Conservation (phyloP, 257 asterid species). For the Solanum chmielewskii region DNA sequence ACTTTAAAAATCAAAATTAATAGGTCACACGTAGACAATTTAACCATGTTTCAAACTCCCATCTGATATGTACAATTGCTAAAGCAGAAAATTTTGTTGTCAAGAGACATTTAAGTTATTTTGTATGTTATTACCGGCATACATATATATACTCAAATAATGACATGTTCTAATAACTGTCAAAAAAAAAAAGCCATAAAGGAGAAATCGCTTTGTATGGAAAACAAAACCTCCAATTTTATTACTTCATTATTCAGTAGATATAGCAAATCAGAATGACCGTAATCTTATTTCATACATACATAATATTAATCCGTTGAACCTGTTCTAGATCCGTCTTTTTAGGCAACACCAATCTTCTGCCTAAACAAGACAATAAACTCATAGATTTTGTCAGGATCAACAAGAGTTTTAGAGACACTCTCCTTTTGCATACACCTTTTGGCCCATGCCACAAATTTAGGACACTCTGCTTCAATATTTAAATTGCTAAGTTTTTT, state of each 20-base stretch:
- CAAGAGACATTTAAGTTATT: too few species aligned
- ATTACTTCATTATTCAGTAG: not conserved
- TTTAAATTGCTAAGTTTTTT: conserved; percentile 3
- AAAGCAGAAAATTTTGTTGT: not conserved
- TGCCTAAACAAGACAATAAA: not conserved
- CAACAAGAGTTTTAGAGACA: conserved; percentile 6
- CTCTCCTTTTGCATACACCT: conserved; percentile 10
- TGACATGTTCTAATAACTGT: not conserved
- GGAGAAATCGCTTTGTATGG: not conserved
- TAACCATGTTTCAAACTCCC: not conserved
- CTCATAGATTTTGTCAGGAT: conserved; percentile 4
- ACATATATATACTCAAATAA: not conserved
- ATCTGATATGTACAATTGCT: not conserved
- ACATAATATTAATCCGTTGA: fast-evolving
- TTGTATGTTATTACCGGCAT: not conserved
- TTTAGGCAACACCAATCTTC: not conserved
- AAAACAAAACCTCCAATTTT: not conserved
- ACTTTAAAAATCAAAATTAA: not conserved
- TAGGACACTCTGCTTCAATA: conserved; percentile 3
- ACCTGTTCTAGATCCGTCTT: not conserved
- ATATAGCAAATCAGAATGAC: not conserved
- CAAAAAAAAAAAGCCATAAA: not conserved
- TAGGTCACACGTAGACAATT: too few species aligned
- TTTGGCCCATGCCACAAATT: conserved; percentile 2
- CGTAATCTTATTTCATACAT: not conserved